Percentiles rank a stretch among this genome's conserved stretches.
Evolutionary conservation across 2,329 filamentous ascomycete genomes (phyloP).

Genomic region (Colletotrichum sp.): DNA sequence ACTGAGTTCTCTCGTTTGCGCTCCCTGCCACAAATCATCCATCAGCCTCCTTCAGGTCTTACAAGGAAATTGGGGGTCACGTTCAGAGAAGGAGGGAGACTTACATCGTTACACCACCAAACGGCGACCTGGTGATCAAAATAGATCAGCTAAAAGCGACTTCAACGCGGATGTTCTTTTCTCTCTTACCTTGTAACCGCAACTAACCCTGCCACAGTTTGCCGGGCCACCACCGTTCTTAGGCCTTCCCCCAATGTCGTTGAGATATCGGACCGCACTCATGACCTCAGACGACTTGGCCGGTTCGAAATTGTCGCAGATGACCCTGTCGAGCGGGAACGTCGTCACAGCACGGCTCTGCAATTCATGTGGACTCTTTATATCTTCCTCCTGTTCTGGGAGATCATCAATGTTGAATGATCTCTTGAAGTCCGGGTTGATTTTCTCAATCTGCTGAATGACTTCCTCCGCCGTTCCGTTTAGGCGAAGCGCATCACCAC

Average conservation of each 20-base stretch:
- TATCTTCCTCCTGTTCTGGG: neutral
- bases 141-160: neutral
- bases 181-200: neutral
- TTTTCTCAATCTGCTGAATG: neutral
- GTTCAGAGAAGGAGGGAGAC: neutral
- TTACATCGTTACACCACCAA: neutral
- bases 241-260: neutral
- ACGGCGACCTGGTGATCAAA: neutral
- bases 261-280: neutral
- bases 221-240: neutral
- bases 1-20: neutral
- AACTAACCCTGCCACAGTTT: neutral
- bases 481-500: neutral
- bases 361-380: neutral
- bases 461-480: constrained; percentile 2
- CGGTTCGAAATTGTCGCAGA: neutral
- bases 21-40: neutral
- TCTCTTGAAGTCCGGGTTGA: neutral
- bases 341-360: neutral
- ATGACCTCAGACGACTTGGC: neutral
- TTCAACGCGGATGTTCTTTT: neutral
- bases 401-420: neutral
- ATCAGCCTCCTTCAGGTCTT: neutral
- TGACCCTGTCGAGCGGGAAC: neutral
- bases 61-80: fast-evolving